These are phyloP conservation scores for Kandelia obovata DNA, from an alignment of 345 rosid species.

Conservation along the genomic window DNA sequence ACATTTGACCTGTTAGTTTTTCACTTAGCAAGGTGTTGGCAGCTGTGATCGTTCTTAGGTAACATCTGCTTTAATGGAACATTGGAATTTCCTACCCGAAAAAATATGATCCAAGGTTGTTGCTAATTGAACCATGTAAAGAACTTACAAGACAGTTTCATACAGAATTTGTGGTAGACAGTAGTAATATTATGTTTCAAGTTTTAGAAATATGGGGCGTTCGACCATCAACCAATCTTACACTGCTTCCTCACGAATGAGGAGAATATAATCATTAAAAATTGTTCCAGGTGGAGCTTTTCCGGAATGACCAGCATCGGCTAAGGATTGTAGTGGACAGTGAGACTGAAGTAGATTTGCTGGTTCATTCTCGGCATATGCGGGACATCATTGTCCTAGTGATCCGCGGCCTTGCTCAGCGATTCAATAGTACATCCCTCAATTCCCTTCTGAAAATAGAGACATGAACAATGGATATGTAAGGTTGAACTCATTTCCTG, in stretches of 20 bases:
- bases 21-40: background rate
- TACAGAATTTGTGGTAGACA: too few species aligned
- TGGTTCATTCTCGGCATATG: conserved; percentile 77
- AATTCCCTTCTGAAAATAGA: conserved; percentile 86
- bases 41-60: background rate
- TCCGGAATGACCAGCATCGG: conserved; percentile 79
- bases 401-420: conserved; percentile 86
- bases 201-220: too few species aligned
- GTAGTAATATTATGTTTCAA: too few species aligned
- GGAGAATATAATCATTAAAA: background rate
- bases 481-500: background rate
- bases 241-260: background rate
- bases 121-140: too few species aligned
- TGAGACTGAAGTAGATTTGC: conserved; percentile 72
- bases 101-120: too few species aligned
- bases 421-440: conserved; percentile 94
- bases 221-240: background rate
- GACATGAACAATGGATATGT: conserved; percentile 28
- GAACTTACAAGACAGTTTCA: too few species aligned
- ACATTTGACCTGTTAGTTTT: background rate
- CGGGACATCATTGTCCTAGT: conserved; percentile 76
- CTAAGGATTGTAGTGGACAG: conserved; percentile 84
- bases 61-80: too few species aligned
- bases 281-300: conserved; percentile 62
- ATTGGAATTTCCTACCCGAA: too few species aligned